Conservation (phyloP, 108 stramenopile genomes). For the Bacterosira constricta region DNA sequence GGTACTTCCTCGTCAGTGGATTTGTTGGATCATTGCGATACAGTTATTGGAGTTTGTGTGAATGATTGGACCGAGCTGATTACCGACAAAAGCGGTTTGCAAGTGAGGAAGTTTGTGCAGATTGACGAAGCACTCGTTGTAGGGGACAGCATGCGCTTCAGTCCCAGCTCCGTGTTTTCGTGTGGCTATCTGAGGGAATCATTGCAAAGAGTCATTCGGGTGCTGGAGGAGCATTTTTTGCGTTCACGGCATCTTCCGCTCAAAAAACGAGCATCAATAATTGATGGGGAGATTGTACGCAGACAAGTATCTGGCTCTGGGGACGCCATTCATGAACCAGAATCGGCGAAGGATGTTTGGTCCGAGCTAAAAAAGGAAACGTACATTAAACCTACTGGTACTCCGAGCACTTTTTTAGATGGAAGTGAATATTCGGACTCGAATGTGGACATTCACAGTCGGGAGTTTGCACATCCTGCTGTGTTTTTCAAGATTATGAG, state of each 20-base stretch:
- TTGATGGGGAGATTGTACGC: neutral
- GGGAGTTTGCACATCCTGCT: slow-evolving; percentile 26
- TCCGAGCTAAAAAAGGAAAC: neutral
- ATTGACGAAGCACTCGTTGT: neutral
- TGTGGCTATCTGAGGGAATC: neutral
- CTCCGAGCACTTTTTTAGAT: neutral
- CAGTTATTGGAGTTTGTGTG: slow-evolving; percentile 44
- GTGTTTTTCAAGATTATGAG: slow-evolving; percentile 27
- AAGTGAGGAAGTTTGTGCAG: slow-evolving; percentile 15
- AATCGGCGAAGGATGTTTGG: neutral
- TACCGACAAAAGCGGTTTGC: slow-evolving; percentile 45
- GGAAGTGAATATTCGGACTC: neutral
- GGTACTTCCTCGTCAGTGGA: slow-evolving; percentile 28
- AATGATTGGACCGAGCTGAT: slow-evolving; percentile 45
- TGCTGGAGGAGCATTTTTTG: neutral
- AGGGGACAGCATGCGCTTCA: slow-evolving; percentile 9
- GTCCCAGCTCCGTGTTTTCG: slow-evolving; percentile 20
- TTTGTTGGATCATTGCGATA: slow-evolving; percentile 37
- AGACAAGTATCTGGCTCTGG: neutral
- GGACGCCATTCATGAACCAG: neutral
- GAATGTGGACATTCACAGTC: neutral
- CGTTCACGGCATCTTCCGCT: neutral
- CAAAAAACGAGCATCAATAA: neutral
- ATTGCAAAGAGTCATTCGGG: neutral
- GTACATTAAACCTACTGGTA: neutral